These are phyloP conservation scores for Tricholoma furcatifolium DNA, from an alignment of 768 basidiomycete species.

Conservation along the genomic window DNA sequence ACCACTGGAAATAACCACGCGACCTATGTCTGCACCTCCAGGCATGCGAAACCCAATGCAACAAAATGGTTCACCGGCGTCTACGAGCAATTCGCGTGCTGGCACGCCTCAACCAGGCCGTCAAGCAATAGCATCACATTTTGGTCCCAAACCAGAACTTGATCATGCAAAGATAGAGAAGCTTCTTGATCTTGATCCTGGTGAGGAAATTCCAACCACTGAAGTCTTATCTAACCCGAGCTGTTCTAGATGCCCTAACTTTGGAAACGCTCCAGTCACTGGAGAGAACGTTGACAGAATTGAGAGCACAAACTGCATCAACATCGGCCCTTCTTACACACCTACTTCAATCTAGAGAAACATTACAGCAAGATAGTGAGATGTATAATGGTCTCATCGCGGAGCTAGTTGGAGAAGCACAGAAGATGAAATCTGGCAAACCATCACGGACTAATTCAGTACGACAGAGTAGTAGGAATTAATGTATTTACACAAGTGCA, in stretches of 20 bases:
- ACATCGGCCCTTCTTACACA: conserved; percentile 78
- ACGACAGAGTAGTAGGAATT: conserved; percentile 47
- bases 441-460: conserved; percentile 37
- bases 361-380: conserved; percentile 84
- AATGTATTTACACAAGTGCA: conserved; percentile 12
- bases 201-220: conserved; percentile 37
- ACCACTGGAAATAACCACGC: conserved; percentile 77
- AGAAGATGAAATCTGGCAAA: conserved; percentile 74
- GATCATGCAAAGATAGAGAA: conserved; percentile 64
- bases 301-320: conserved; percentile 70
- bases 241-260: conserved; percentile 61
- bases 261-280: conserved; percentile 69
- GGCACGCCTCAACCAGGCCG: conserved; percentile 47
- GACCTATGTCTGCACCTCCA: conserved; percentile 81
- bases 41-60: conserved; percentile 44
- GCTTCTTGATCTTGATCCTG: conserved; percentile 64
- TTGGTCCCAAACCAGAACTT: conserved; percentile 78
- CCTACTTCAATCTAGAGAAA: conserved; percentile 77
- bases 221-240: conserved; percentile 1
- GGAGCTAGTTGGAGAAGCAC: conserved; percentile 89
- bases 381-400: conserved; percentile 90
- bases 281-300: conserved; percentile 63
- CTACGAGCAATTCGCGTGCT: conserved; percentile 48
- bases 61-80: conserved; percentile 27
- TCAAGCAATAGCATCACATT: conserved; percentile 36